phyloP scores from a whole-genome alignment of 768 basidiomycete genomes.

The Kwoniella bestiolae region DNA sequence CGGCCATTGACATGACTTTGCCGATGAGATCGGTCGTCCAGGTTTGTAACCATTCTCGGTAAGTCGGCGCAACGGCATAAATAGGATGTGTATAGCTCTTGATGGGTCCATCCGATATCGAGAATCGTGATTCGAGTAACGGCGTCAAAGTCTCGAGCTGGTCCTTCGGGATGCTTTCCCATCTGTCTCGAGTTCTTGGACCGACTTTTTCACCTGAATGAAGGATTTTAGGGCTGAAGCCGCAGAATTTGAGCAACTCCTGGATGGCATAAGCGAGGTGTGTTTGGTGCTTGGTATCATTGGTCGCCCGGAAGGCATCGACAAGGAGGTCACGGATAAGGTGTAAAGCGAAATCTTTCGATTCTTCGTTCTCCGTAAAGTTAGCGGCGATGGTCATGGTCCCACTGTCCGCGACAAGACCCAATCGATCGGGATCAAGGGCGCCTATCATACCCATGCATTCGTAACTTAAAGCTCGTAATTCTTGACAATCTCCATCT shows the following conservation, averaged over 20 bases:
- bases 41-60: conserved; percentile 92
- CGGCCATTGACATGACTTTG: conserved; percentile 41
- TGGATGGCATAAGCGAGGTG: conserved; percentile 90
- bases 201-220: conserved; percentile 62
- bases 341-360: conserved; percentile 77
- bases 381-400: conserved; percentile 75
- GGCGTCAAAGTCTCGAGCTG: conserved; percentile 85
- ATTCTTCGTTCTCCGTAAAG: conserved; percentile 77
- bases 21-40: conserved; percentile 85
- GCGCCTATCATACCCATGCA: conserved; percentile 92
- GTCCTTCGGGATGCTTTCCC: conserved; percentile 78
- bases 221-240: conserved; percentile 78
- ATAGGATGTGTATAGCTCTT: conserved; percentile 68
- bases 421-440: conserved; percentile 90
- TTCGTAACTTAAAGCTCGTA: conserved; percentile 77
- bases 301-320: conserved; percentile 86
- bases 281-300: conserved; percentile 88
- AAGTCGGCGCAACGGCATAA: conserved; percentile 75
- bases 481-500: conserved; percentile 73
- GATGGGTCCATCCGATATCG: conserved; percentile 61
- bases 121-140: conserved; percentile 65
- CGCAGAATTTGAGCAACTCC: conserved; percentile 83
- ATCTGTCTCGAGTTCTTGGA: conserved; percentile 71
- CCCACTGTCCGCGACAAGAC: conserved; percentile 66
- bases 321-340: conserved; percentile 85